These are phyloP conservation scores for Globisporangium alternatum DNA, from an alignment of 352 stramenopile genomes.

Conservation along the genomic window DNA sequence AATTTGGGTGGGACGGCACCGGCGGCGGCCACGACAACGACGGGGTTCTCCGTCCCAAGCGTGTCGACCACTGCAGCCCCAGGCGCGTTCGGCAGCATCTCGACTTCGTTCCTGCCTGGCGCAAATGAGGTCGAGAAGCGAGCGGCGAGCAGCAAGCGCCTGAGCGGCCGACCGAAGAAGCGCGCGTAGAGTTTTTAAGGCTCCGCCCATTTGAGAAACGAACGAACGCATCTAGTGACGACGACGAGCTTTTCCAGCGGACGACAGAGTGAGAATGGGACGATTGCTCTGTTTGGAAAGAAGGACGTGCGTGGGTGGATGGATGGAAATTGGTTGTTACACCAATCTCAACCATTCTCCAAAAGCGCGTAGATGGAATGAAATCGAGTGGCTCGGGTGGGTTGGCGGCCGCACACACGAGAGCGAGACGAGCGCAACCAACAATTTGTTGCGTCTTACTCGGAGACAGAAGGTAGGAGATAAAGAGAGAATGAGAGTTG, in stretches of 20 bases:
- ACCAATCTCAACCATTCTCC: not conserved
- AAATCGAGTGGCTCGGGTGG: not conserved
- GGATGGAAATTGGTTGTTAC: too few relatives aligned
- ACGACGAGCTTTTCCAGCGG: not conserved
- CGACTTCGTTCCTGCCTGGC: slow-evolving; percentile 44
- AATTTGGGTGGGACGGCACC: slow-evolving; percentile 31
- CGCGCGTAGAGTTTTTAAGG: slow-evolving; percentile 24
- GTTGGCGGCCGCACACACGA: slow-evolving; percentile 9
- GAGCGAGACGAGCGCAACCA: slow-evolving; percentile 10
- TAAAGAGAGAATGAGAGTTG: not conserved
- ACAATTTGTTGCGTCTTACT: not conserved
- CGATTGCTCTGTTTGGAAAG: not conserved
- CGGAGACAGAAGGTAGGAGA: not conserved
- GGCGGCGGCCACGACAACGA: slow-evolving; percentile 24
- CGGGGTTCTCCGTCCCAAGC: slow-evolving; percentile 22
- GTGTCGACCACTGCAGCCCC: slow-evolving; percentile 27
- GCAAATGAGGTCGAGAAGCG: slow-evolving; percentile 13
- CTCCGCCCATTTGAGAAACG: slow-evolving; percentile 7
- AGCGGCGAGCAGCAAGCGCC: slow-evolving; percentile 18
- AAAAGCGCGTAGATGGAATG: not conserved
- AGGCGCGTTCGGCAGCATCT: slow-evolving; percentile 33
- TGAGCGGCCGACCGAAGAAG: slow-evolving; percentile 16
- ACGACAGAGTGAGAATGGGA: not conserved
- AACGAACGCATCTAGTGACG: not conserved
- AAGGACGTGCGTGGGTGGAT: not conserved